Evolutionary conservation across 225 moss, liverwort and hornwort species (phyloP).

Genomic region (Marchantia polymorpha): DNA sequence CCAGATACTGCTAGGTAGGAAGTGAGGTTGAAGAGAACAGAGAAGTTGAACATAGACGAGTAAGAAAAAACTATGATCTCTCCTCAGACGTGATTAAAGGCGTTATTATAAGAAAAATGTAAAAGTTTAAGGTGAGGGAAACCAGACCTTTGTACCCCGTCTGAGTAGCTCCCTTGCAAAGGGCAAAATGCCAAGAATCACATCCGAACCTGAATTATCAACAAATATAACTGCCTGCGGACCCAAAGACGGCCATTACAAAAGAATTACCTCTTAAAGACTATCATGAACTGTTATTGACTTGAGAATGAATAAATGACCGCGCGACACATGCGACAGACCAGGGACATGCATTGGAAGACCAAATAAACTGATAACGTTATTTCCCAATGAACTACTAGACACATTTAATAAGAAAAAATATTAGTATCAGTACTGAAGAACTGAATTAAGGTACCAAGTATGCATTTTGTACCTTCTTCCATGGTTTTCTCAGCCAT

Average conservation of each 20-base stretch:
- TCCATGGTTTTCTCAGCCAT: conserved; percentile 84
- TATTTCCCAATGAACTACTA: neutral
- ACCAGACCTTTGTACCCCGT: conserved; percentile 81
- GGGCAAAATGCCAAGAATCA: conserved; percentile 81
- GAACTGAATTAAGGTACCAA: neutral
- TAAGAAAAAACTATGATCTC: too few relatives aligned
- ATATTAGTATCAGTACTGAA: neutral
- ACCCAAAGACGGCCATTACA: neutral
- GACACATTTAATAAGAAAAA: neutral
- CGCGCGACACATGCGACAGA: neutral
- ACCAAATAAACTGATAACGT: neutral
- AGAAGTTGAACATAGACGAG: too few relatives aligned
- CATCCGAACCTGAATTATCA: conserved; percentile 90
- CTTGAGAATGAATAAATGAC: too few relatives aligned
- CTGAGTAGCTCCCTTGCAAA: conserved; percentile 92
- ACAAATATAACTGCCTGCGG: conserved; percentile 88
- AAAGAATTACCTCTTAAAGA: too few relatives aligned
- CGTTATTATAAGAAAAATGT: neutral
- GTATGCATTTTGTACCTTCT: conserved; percentile 47
- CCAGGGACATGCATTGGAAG: neutral
- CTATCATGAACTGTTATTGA: too few relatives aligned
- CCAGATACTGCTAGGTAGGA: too few relatives aligned
- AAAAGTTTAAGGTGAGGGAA: neutral
- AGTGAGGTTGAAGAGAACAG: too few relatives aligned
- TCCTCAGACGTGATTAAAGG: too few relatives aligned